A percentile compares a stretch with the other conserved stretches of the same genome.
These are phyloP conservation scores for Penicillium paneum DNA, from an alignment of 2,329 filamentous ascomycete species.

Conservation along the genomic window DNA sequence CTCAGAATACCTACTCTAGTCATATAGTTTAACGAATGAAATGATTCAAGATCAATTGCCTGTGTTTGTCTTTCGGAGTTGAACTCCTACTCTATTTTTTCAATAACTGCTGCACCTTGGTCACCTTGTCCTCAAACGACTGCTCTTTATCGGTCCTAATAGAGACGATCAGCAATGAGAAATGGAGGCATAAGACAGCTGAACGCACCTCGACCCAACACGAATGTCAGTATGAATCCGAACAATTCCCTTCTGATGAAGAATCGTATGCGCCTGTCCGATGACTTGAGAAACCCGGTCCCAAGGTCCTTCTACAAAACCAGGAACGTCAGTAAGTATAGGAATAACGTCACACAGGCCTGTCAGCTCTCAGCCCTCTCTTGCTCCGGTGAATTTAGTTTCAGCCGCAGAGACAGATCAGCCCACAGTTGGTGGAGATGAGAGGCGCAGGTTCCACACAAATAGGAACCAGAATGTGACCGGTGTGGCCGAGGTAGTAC, in stretches of 20 bases:
- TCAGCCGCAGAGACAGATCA: not conserved
- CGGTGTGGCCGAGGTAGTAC: not conserved
- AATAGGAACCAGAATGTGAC: not conserved
- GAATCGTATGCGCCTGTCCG: constrained; percentile 76
- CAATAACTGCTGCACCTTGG: constrained; percentile 55
- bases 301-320: constrained; percentile 79
- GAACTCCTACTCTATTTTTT: constrained; percentile 20
- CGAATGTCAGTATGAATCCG: constrained; percentile 87
- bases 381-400: not conserved
- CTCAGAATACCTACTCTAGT: not conserved
- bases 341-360: not conserved
- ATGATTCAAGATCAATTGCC: not conserved
- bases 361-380: not conserved
- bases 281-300: constrained; percentile 80
- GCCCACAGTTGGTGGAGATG: not conserved
- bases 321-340: not conserved
- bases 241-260: constrained; percentile 73
- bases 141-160: constrained; percentile 79
- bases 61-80: not conserved
- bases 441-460: not conserved
- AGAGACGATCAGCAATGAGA: constrained; percentile 8
- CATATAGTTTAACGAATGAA: constrained; percentile 1
- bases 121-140: constrained; percentile 75
- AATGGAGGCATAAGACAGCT: constrained; percentile 1
- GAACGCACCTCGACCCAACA: constrained; percentile 68